phyloP scores from a whole-genome alignment of 805 yeast species.

The Clavispora carvajalis region DNA sequence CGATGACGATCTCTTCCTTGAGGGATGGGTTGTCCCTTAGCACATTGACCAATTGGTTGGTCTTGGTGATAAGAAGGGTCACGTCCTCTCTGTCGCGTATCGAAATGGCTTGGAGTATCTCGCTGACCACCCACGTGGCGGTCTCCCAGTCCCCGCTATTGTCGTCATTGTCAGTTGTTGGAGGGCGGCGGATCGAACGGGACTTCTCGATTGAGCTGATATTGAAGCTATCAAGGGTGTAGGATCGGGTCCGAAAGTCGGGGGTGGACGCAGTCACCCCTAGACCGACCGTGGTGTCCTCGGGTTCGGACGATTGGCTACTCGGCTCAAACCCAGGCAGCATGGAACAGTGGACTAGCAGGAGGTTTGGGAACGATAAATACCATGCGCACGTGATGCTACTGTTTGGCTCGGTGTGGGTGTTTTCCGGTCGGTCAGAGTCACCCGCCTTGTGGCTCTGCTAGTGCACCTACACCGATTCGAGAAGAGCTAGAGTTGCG shows the following conservation, averaged over 20 bases:
- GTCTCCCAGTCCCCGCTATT: slow-evolving; percentile 7
- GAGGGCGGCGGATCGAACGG: slow-evolving; percentile 2
- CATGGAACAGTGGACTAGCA: neutral
- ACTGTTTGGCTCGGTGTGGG: too few species aligned
- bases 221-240: slow-evolving; percentile 15
- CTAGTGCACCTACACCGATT: too few species aligned
- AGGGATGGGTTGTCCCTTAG: slow-evolving; percentile 54
- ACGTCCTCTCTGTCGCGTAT: slow-evolving; percentile 44
- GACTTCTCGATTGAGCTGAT: slow-evolving; percentile 15
- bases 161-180: neutral
- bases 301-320: neutral
- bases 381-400: neutral
- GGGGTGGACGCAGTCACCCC: neutral
- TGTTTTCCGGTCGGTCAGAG: too few species aligned
- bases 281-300: neutral
- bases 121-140: slow-evolving; percentile 59
- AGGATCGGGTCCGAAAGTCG: slow-evolving; percentile 9
- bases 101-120: slow-evolving; percentile 49
- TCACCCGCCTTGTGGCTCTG: too few species aligned
- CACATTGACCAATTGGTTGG: slow-evolving; percentile 60
- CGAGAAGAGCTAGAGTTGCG: too few species aligned
- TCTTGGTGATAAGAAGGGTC: slow-evolving; percentile 47
- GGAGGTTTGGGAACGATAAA: neutral
- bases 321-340: neutral
- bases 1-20: slow-evolving; percentile 57